Evolutionary conservation across 2,329 filamentous ascomycete species (phyloP).

Genomic region (Aspergillus vadensis): DNA sequence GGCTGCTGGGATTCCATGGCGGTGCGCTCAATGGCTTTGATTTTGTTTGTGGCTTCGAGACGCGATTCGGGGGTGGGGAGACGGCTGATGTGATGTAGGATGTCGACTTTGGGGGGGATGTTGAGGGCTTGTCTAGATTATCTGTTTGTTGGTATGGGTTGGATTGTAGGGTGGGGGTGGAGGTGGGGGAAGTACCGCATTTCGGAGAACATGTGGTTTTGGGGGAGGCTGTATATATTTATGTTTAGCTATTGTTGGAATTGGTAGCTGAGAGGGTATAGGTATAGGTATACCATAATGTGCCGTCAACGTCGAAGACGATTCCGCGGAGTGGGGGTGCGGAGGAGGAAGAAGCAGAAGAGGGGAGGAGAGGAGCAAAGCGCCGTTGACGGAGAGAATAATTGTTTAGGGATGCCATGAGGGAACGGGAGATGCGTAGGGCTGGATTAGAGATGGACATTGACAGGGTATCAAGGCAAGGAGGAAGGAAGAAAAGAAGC

Average conservation of each 20-base stretch:
- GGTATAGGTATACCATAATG: slow-evolving; percentile 69
- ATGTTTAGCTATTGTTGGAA: neutral
- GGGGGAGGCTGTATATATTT: slow-evolving; percentile 65
- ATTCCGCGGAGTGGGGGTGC: slow-evolving; percentile 57
- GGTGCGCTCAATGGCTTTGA: slow-evolving; percentile 75
- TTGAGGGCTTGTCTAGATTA: slow-evolving; percentile 57
- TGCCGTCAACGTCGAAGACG: slow-evolving; percentile 94
- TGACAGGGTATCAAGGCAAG: neutral
- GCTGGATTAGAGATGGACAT: neutral
- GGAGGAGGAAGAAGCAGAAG: slow-evolving; percentile 29
- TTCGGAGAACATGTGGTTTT: slow-evolving; percentile 91
- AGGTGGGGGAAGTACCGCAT: slow-evolving; percentile 62
- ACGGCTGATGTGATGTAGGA: slow-evolving; percentile 81
- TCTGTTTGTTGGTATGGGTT: neutral
- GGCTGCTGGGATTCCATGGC: slow-evolving; percentile 80
- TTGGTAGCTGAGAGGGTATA: neutral
- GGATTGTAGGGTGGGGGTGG: neutral
- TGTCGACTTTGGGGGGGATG: slow-evolving; percentile 75
- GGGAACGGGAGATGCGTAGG: neutral
- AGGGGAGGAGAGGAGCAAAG: slow-evolving; percentile 54
- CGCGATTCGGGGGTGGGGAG: slow-evolving; percentile 64
- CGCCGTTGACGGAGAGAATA: slow-evolving; percentile 39
- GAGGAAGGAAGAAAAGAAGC: neutral
- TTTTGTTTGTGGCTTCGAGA: slow-evolving; percentile 67
- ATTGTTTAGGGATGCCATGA: slow-evolving; percentile 27